Percentiles rank a stretch among this genome's conserved stretches.
Conservation (phyloP, 768 basidiomycete species). For the Hypsizygus marmoreus region DNA sequence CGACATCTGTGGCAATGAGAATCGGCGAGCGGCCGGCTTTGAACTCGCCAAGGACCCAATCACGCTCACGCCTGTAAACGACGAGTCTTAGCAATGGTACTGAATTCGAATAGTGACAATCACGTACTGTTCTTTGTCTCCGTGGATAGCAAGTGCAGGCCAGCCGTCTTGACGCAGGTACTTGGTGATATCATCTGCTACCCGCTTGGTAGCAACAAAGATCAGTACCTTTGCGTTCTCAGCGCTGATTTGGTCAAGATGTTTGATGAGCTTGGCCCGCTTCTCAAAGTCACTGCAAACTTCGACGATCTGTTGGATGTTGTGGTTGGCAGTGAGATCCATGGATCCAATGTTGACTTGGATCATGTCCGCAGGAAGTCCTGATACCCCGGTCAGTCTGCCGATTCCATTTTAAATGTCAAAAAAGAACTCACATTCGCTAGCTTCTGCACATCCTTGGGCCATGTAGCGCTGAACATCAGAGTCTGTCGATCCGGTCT, state of each 20-base stretch:
- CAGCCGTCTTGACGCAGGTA: conserved; percentile 97
- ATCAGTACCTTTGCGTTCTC: conserved; percentile 99
- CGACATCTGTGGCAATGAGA: conserved; percentile 98
- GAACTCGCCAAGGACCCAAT: conserved; percentile 98
- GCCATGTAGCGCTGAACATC: conserved; percentile 99
- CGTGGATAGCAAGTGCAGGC: conserved; percentile 99
- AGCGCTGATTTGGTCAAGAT: conserved; percentile 92
- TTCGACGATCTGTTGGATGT: conserved; percentile 94
- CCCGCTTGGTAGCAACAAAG: conserved; percentile 96
- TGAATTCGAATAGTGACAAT: not conserved
- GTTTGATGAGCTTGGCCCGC: conserved; percentile 92
- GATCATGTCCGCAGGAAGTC: conserved; percentile 96
- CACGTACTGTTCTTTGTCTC: conserved; percentile 95
- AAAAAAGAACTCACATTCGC: conserved; percentile 61
- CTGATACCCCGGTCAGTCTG: conserved; percentile 35
- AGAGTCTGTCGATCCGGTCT: conserved; percentile 97
- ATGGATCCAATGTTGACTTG: conserved; percentile 99
- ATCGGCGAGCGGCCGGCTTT: conserved; percentile 97
- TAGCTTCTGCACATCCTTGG: conserved; percentile 98
- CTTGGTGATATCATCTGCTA: conserved; percentile 98
- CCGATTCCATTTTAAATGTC: not conserved
- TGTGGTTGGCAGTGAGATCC: conserved; percentile 98
- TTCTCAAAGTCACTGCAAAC: conserved; percentile 98
- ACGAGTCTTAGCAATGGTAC: conserved; percentile 3
- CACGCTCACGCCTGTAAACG: conserved; percentile 81